Evolutionary conservation across 2,329 filamentous ascomycete genomes (phyloP).

Genomic region (Cordyceps tenuipes): DNA sequence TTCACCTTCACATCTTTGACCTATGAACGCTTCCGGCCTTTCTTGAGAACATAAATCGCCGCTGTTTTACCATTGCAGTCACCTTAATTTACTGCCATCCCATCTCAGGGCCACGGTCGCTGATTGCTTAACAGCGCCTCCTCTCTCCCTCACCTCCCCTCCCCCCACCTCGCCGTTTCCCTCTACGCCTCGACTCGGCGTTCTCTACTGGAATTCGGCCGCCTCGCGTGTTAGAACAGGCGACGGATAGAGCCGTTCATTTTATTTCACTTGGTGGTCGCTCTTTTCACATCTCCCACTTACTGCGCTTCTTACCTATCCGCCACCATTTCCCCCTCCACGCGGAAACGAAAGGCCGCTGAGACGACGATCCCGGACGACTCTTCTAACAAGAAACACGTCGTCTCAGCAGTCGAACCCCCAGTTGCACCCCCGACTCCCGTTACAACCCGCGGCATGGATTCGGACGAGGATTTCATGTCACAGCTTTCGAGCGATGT

Average conservation of each 20-base stretch:
- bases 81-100: background rate
- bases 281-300: background rate
- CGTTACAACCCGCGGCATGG: slow-evolving; percentile 61
- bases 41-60: background rate
- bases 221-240: too few relatives aligned
- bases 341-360: slow-evolving; percentile 56
- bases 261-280: background rate
- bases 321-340: slow-evolving; percentile 52
- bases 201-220: too few relatives aligned
- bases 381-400: slow-evolving; percentile 44
- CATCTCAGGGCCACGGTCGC: background rate
- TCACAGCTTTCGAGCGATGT: slow-evolving; percentile 69
- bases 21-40: background rate
- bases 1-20: background rate
- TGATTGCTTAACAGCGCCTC: too few relatives aligned
- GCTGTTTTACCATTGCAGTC: background rate
- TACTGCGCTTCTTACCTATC: slow-evolving; percentile 12
- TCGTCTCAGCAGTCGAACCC: slow-evolving; percentile 42
- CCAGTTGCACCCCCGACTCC: slow-evolving; percentile 48
- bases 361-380: slow-evolving; percentile 51
- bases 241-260: too few relatives aligned
- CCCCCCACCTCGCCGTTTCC: slow-evolving; percentile 4
- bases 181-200: background rate
- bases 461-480: slow-evolving; percentile 92
- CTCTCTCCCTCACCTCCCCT: background rate